A percentile compares a stretch with the other conserved stretches of the same genome.
Conservation (phyloP, 2,329 filamentous ascomycete species). For the Zalaria obscura region DNA sequence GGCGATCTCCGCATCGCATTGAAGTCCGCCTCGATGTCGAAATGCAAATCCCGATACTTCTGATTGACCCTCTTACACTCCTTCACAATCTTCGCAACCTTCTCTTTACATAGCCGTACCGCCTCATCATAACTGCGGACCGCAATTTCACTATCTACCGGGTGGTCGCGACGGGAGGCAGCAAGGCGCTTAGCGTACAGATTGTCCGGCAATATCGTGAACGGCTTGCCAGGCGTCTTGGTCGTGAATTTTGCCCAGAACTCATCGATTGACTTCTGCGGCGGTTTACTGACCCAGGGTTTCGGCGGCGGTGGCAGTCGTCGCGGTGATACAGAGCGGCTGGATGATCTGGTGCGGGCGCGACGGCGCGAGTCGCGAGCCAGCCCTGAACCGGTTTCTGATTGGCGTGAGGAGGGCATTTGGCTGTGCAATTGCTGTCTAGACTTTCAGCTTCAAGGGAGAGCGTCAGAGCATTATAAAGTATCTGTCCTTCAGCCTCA, state of each 20-base stretch:
- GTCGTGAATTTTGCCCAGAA: conserved; percentile 1
- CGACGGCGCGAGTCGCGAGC: not conserved
- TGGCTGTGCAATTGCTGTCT: no score
- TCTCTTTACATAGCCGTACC: conserved; percentile 48
- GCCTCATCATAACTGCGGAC: conserved; percentile 49
- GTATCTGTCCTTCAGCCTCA: no score
- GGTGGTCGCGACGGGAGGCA: not conserved
- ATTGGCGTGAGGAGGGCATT: no score
- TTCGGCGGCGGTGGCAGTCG: not conserved
- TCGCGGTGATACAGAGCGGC: not conserved
- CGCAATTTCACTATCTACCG: not conserved
- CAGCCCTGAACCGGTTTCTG: no score
- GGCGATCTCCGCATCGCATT: conserved; percentile 4
- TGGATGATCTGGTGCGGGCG: not conserved
- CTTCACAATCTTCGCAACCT: conserved; percentile 42
- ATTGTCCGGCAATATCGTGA: conserved; percentile 1
- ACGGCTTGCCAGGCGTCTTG: not conserved
- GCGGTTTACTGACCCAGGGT: not conserved
- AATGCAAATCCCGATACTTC: conserved; percentile 76
- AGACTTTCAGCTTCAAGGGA: no score
- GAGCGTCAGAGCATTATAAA: no score
- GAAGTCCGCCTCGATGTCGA: conserved; percentile 62
- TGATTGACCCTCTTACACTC: conserved; percentile 66
- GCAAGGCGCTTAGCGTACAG: not conserved
- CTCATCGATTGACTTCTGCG: conserved; percentile 1